phyloP scores from a whole-genome alignment of 148 eudicot species.

The Camellia sinensis region DNA sequence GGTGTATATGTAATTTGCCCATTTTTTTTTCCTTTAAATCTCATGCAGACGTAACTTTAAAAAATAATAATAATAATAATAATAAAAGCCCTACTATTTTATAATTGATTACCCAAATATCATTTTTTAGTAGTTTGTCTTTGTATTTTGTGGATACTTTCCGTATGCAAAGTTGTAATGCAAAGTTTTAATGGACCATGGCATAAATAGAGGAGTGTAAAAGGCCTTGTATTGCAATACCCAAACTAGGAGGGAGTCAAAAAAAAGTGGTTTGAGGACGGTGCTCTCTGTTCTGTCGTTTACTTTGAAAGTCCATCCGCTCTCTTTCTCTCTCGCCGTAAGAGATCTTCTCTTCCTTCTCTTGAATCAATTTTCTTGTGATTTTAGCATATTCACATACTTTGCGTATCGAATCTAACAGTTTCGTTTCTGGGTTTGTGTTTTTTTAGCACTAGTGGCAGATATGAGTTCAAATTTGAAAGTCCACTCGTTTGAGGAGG shows the following conservation, averaged over 20 bases:
- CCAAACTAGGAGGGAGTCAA: background rate
- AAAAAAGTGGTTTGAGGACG: background rate
- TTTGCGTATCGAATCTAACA: background rate
- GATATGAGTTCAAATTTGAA: slow-evolving; percentile 9
- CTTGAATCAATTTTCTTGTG: background rate
- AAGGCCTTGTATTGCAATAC: background rate
- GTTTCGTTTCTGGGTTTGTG: background rate
- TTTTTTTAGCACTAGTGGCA: background rate
- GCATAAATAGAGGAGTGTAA: background rate
- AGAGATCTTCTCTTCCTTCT: background rate
- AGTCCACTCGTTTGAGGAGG: slow-evolving; percentile 28
- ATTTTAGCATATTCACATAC: background rate
- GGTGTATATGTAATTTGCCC: too few species aligned
- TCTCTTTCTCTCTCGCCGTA: background rate
- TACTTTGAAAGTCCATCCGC: background rate
- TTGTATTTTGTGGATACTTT: too few species aligned
- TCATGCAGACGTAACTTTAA: too few species aligned
- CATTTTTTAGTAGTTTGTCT: too few species aligned
- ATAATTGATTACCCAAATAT: too few species aligned
- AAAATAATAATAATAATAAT: too few species aligned
- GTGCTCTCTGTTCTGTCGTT: background rate
- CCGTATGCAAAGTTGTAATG: background rate
- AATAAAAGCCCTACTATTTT: too few species aligned
- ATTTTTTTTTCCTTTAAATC: too few species aligned
- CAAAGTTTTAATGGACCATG: too few species aligned